phyloP scores from a whole-genome alignment of 176 grass and related monocot species.

The Lolium rigidum region DNA sequence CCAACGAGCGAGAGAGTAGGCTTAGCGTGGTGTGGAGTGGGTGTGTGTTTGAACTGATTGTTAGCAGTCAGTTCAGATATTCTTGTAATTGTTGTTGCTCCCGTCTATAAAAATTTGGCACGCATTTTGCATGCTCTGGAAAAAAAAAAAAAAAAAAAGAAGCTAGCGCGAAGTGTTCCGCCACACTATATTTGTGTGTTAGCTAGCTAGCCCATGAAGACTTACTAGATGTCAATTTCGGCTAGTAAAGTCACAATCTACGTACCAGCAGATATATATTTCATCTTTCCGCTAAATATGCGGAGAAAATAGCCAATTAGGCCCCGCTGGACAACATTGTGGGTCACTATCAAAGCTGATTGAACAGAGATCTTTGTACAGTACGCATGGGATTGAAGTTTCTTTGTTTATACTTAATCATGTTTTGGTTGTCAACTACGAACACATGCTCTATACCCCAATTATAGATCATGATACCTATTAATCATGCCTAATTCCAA shows the following conservation, averaged over 20 bases:
- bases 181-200: no score
- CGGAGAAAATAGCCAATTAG: background rate
- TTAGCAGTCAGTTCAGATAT: no score
- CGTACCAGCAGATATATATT: background rate
- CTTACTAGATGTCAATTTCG: background rate
- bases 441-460: no score
- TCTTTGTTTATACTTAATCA: background rate
- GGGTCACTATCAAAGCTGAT: conserved; percentile 1
- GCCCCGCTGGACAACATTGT: background rate
- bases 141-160: no score
- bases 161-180: no score
- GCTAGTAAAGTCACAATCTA: background rate
- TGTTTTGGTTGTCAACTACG: background rate
- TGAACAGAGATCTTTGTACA: background rate
- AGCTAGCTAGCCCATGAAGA: background rate
- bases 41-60: no score
- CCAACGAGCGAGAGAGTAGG: no score
- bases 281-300: conserved; percentile 10
- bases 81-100: no score
- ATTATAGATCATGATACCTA: background rate
- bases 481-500: conserved; percentile 13
- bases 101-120: no score
- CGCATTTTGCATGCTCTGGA: no score
- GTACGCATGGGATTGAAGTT: background rate
- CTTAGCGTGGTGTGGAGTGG: no score